Evolutionary conservation across 495 filamentous ascomycete species (phyloP), one percentile per base, ranked within the genome.

Genomic region (Clavariopsis aquatica): DNA sequence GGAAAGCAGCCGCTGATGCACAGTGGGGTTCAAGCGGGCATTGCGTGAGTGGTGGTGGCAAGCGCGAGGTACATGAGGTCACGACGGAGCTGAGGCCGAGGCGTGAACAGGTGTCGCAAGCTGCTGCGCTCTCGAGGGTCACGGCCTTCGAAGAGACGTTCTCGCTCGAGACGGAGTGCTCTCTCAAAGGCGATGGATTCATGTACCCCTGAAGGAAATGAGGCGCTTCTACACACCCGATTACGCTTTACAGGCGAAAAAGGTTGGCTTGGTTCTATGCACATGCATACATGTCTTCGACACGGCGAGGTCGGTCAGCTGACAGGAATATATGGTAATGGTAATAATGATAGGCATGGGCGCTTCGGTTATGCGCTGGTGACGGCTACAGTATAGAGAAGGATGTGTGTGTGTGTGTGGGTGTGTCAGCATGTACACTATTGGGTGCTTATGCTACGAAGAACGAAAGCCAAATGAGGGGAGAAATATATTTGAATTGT

Each of bases 1-100:
- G 75, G 75, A 70, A 65, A 51, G 64, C 64, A 19, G 72, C 70
- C 13, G 68, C 66, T 17, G 69, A 75, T 57, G 49, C 65, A 0
- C 61, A 61, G 20, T 76, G 73, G 71, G 62, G 61, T 29, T 58
- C 57, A 20, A 52, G 49, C 20, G 65, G 63, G 43, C 68, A 68
- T 45, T 71, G 65, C 51, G 57, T 68, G 20, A 19, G 9, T 6
- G 49, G 53, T 45, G 26, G 23, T 1, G 60, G 46, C 20, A 64
- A 36, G 52, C 55, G 57, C 26, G 56, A 49, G 22, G 31, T 6
- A 7, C 15, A 54, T 19, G 52, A 65, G 41, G 60, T 62, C 29
- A 70, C 68, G 5, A 60, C 47, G 6, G 49, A 27, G 17, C 20
- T 70, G 59, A 47, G 29, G 52, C 27, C 31, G 22, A 56, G 60